Conservation (phyloP, 345 rosid species). For the Gossypium rotundifolium region DNA sequence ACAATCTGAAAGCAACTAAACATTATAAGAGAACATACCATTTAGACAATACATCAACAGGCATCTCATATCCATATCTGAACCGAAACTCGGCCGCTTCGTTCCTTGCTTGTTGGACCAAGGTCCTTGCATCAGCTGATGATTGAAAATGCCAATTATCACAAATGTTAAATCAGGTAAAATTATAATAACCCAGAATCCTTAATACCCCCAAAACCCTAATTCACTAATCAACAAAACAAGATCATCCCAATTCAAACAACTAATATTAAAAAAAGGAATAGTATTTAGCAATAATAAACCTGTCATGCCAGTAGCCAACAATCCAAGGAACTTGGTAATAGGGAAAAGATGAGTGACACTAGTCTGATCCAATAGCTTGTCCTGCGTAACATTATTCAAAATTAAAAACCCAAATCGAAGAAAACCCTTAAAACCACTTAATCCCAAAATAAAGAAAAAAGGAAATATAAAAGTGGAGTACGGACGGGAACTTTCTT, state of each 20-base stretch:
- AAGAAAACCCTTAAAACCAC: conserved; percentile 9
- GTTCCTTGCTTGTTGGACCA: conserved; percentile 96
- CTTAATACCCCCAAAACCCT: neutral
- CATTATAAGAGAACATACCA: conserved; percentile 22
- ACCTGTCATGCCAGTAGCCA: conserved; percentile 99
- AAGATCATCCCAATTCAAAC: neutral
- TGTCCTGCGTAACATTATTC: conserved; percentile 50
- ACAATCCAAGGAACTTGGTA: conserved; percentile 80
- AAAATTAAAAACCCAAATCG: conserved; percentile 3
- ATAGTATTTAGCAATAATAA: neutral
- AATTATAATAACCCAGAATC: neutral
- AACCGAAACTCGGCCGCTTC: conserved; percentile 97
- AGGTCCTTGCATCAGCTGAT: conserved; percentile 97
- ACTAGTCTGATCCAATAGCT: conserved; percentile 95
- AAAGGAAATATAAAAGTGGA: neutral
- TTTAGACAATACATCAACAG: conserved; percentile 79
- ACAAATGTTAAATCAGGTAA: neutral
- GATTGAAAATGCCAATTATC: conserved; percentile 10
- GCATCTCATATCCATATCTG: conserved; percentile 97
- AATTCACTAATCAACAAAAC: neutral
- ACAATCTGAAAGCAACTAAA: neutral
- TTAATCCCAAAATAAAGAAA: neutral
- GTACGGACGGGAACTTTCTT: conserved; percentile 89
- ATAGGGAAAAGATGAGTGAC: conserved; percentile 89
- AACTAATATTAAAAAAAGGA: neutral